These are phyloP conservation scores for Nigrospora osmanthi DNA, from an alignment of 2,329 filamentous ascomycete species.

Conservation along the genomic window DNA sequence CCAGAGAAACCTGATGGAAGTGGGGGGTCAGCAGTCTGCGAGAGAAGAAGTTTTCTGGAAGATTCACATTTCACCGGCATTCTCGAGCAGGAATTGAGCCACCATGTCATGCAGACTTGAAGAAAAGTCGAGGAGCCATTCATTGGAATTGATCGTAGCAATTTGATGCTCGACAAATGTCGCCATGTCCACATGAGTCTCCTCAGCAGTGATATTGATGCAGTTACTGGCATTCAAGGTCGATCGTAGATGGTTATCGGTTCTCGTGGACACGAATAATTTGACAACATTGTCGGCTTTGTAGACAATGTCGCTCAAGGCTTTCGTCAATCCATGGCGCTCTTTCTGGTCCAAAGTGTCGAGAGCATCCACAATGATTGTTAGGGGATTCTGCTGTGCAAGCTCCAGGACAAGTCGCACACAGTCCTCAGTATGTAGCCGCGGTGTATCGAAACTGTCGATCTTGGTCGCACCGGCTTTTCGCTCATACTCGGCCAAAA, in stretches of 20 bases:
- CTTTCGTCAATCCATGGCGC: neutral
- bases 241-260: neutral
- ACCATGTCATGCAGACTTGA: neutral
- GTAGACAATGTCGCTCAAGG: neutral
- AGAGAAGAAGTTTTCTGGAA: neutral
- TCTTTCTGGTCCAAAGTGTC: neutral
- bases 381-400: neutral
- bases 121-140: neutral
- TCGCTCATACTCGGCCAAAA: neutral
- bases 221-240: neutral
- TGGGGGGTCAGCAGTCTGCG: neutral
- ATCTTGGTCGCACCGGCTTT: neutral
- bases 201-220: neutral
- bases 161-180: neutral
- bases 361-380: neutral
- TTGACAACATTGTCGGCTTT: neutral
- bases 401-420: neutral
- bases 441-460: neutral
- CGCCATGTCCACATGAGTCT: neutral
- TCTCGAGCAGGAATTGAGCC: neutral
- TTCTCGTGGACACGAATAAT: neutral
- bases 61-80: neutral
- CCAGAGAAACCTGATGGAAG: neutral
- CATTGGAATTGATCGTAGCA: neutral
- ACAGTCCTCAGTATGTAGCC: neutral